Evolutionary conservation across 2,329 filamentous ascomycete genomes (phyloP).

Genomic region (Botrytis aclada): DNA sequence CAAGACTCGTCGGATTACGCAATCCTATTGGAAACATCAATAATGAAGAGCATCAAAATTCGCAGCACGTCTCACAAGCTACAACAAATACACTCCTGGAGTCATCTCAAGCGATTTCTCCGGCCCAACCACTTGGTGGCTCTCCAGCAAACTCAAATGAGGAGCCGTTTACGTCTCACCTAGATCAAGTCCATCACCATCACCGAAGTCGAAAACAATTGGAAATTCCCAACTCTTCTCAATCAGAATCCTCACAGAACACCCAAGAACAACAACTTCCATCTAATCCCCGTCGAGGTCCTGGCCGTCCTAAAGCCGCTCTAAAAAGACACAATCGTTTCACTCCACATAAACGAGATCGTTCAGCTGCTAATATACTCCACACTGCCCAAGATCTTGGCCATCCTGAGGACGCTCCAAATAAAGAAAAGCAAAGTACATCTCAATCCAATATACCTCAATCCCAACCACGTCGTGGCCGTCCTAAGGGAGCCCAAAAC

Average conservation of each 20-base stretch:
- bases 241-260: not conserved
- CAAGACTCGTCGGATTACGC: not conserved
- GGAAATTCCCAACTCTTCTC: conserved; percentile 4
- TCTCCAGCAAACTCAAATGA: not conserved
- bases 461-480: not conserved
- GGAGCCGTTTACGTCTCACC: not conserved
- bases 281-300: not conserved
- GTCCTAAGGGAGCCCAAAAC: not conserved
- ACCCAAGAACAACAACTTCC: not conserved
- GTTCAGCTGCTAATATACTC: not conserved
- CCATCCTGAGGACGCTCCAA: not conserved
- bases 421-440: not conserved
- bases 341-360: not conserved
- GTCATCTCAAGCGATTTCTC: not conserved
- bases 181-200: not conserved
- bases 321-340: not conserved
- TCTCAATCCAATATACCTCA: not conserved
- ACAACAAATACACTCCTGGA: not conserved
- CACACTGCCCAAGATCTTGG: not conserved
- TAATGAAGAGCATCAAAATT: not conserved
- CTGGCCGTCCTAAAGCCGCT: not conserved
- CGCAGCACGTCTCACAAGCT: not conserved
- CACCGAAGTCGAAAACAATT: not conserved
- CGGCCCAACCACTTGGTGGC: too few species aligned
- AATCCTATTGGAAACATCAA: not conserved